Percentiles rank a stretch among this genome's conserved stretches.
phyloP scores from a whole-genome alignment of 225 moss, liverwort and hornwort genomes.

The Sphagnum contortum region DNA sequence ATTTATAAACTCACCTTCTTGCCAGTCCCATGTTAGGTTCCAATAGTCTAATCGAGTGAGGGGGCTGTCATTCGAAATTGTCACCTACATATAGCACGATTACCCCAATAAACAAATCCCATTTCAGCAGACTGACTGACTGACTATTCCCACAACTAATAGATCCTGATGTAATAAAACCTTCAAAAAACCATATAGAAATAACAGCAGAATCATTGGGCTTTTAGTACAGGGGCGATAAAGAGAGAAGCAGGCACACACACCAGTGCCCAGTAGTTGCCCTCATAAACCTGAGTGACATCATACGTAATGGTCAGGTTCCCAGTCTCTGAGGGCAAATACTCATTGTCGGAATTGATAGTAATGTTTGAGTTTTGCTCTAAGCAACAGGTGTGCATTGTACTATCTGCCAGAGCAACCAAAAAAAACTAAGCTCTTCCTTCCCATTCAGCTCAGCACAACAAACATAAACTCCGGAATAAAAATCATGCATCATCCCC shows the following conservation, averaged over 20 bases:
- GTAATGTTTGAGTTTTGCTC: constrained; percentile 38
- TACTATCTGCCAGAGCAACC: constrained; percentile 37
- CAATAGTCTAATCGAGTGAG: constrained; percentile 47
- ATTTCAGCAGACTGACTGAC: too few species aligned
- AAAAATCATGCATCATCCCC: not conserved
- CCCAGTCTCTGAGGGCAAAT: constrained; percentile 31
- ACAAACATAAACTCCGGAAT: too few species aligned
- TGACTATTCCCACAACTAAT: too few species aligned
- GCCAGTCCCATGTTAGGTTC: constrained; percentile 83
- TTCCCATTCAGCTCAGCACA: too few species aligned
- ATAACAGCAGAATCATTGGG: too few species aligned
- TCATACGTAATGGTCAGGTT: constrained; percentile 76
- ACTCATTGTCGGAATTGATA: not conserved
- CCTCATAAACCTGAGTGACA: constrained; percentile 26
- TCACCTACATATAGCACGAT: constrained; percentile 29
- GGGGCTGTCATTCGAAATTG: constrained; percentile 44
- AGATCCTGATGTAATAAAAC: too few species aligned
- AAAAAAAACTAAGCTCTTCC: not conserved
- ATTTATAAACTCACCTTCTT: constrained; percentile 54
- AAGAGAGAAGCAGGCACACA: not conserved
- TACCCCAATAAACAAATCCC: not conserved
- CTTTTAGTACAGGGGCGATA: too few species aligned
- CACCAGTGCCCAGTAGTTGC: constrained; percentile 51
- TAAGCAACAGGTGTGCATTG: constrained; percentile 70
- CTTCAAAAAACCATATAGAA: too few species aligned